A percentile compares a stretch with the other conserved stretches of the same genome.
Conservation (phyloP, 805 yeast genomes). For the Pichia membranifaciens region DNA sequence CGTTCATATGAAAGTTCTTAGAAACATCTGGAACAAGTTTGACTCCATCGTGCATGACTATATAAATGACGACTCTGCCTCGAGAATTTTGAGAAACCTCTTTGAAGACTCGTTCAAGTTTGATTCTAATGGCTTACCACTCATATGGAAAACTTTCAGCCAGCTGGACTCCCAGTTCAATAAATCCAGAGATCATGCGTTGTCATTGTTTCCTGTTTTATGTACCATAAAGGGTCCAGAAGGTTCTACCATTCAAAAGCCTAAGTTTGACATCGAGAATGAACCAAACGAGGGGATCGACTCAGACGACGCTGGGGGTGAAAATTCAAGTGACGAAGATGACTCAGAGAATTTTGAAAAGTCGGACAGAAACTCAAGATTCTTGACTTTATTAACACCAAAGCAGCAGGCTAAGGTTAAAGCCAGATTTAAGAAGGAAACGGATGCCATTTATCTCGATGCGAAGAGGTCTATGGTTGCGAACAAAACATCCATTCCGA, state of each 20-base stretch:
- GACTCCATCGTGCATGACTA: constrained; percentile 54
- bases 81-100: constrained; percentile 61
- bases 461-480: constrained; percentile 83
- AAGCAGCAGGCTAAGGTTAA: constrained; percentile 52
- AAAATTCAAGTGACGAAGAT: constrained; percentile 28
- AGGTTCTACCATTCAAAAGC: constrained; percentile 42
- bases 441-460: constrained; percentile 76
- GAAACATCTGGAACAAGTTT: constrained; percentile 61
- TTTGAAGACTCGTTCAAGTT: constrained; percentile 83
- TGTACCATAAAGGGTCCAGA: constrained; percentile 48
- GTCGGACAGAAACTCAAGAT: constrained; percentile 33
- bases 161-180: constrained; percentile 67
- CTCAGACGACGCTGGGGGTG: constrained; percentile 34
- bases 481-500: constrained; percentile 74
- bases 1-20: constrained; percentile 35
- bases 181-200: constrained; percentile 53
- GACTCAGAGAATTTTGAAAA: constrained; percentile 24
- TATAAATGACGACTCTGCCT: constrained; percentile 59
- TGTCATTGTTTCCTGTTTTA: constrained; percentile 52
- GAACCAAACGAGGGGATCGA: too few relatives aligned
- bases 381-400: constrained; percentile 53
- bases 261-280: constrained; percentile 24
- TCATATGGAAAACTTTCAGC: constrained; percentile 65
- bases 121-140: constrained; percentile 77
- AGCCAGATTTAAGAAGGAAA: constrained; percentile 61